Conservation (phyloP, 2,329 filamentous ascomycete species). For the Didymella keratinophila region DNA sequence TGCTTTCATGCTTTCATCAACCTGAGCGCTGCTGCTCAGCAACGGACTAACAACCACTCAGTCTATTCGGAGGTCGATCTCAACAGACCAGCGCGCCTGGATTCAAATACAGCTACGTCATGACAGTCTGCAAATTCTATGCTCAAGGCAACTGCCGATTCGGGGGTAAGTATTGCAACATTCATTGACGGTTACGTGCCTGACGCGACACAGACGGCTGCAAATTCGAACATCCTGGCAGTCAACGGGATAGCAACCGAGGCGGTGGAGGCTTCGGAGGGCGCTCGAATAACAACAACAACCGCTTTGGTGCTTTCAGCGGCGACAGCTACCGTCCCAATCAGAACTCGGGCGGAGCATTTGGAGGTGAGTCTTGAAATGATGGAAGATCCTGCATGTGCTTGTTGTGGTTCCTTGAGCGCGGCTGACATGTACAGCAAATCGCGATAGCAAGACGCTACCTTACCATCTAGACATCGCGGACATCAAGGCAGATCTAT, state of each 20-base stretch:
- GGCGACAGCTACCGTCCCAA: conserved; percentile 46
- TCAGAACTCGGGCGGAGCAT: conserved; percentile 39
- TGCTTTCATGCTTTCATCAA: conserved; percentile 17
- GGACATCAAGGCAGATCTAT: conserved; percentile 64
- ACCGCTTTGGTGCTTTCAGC: conserved; percentile 64
- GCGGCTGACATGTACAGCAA: conserved; percentile 19
- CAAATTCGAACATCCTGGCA: conserved; percentile 66
- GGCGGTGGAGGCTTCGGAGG: conserved; percentile 35
- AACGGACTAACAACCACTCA: conserved; percentile 25
- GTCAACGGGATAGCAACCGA: conserved; percentile 37
- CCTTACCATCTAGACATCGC: conserved; percentile 41
- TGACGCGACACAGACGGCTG: conserved; percentile 60
- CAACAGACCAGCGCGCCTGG: background rate
- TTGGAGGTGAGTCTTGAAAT: conserved; percentile 49
- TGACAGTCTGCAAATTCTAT: conserved; percentile 69
- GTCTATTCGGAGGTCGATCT: conserved; percentile 19
- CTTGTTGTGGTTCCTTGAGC: background rate
- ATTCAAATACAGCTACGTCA: conserved; percentile 22
- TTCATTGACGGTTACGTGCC: conserved; percentile 1
- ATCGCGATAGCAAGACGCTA: conserved; percentile 30
- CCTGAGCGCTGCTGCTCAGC: conserved; percentile 14
- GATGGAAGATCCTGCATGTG: background rate
- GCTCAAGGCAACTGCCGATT: conserved; percentile 70
- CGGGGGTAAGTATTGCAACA: conserved; percentile 61
- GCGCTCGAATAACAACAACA: conserved; percentile 40